Percentiles rank a stretch among this genome's conserved stretches.
Evolutionary conservation across 805 yeast species (phyloP).

Genomic region (Wickerhamiella azymoides): DNA sequence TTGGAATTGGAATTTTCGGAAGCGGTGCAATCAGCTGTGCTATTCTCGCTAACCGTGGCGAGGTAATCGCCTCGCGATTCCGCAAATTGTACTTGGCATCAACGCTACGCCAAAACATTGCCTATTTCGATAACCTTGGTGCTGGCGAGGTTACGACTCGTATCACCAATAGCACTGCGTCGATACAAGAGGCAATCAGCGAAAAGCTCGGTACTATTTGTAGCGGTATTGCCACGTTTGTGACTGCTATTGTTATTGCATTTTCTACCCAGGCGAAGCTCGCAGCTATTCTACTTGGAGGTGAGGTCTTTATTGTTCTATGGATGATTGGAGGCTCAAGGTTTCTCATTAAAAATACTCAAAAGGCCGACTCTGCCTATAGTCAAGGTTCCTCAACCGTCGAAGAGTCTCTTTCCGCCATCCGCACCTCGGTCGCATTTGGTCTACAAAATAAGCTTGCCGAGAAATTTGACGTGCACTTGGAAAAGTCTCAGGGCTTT

Average conservation of each 20-base stretch:
- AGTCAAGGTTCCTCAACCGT: slow-evolving; percentile 27
- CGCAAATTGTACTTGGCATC: slow-evolving; percentile 27
- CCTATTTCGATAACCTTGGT: slow-evolving; percentile 30
- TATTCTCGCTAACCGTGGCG: slow-evolving; percentile 30
- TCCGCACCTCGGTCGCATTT: slow-evolving; percentile 31
- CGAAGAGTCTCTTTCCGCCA: slow-evolving; percentile 29
- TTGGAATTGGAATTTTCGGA: slow-evolving; percentile 27
- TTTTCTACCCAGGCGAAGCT: slow-evolving; percentile 27
- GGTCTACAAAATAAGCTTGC: slow-evolving; percentile 28
- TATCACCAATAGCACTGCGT: slow-evolving; percentile 29
- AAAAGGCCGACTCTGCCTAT: slow-evolving; percentile 18
- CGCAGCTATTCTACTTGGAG: slow-evolving; percentile 25
- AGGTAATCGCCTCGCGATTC: slow-evolving; percentile 28
- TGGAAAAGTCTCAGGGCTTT: slow-evolving; percentile 19
- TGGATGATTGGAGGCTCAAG: slow-evolving; percentile 23
- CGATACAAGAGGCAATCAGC: slow-evolving; percentile 31
- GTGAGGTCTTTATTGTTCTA: slow-evolving; percentile 23
- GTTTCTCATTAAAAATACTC: slow-evolving; percentile 22
- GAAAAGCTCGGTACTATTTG: slow-evolving; percentile 29
- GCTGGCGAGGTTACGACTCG: slow-evolving; percentile 32
- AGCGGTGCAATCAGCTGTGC: slow-evolving; percentile 24
- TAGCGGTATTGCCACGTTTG: slow-evolving; percentile 28
- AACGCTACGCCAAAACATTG: slow-evolving; percentile 29
- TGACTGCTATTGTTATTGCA: slow-evolving; percentile 26
- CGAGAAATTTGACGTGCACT: slow-evolving; percentile 23